Evolutionary conservation across 2,329 filamentous ascomycete genomes (phyloP).

Genomic region (Blastomyces percursus): DNA sequence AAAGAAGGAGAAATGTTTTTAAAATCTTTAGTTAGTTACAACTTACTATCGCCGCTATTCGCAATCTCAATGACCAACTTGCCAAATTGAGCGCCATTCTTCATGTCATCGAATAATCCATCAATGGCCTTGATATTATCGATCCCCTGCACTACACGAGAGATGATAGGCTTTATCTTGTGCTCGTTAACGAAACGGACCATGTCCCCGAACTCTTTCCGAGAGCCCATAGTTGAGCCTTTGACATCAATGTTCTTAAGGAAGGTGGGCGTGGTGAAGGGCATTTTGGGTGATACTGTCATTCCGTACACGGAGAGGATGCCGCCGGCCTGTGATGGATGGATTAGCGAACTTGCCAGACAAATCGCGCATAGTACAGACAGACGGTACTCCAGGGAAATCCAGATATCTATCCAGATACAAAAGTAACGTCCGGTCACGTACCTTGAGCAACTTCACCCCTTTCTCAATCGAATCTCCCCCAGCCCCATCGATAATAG

Average conservation of each 20-base stretch:
- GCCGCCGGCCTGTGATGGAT: constrained; percentile 51
- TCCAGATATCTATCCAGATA: not conserved
- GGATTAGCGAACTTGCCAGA: not conserved
- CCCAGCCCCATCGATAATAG: constrained; percentile 82
- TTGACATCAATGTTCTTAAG: constrained; percentile 78
- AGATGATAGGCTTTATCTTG: constrained; percentile 66
- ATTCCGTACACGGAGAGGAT: constrained; percentile 84
- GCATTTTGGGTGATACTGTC: constrained; percentile 76
- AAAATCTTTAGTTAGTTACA: constrained; percentile 6
- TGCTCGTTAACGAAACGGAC: constrained; percentile 65
- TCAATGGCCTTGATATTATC: constrained; percentile 71
- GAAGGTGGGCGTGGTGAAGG: constrained; percentile 72
- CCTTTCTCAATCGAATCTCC: constrained; percentile 67
- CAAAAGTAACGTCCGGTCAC: constrained; percentile 13
- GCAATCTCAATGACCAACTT: constrained; percentile 60
- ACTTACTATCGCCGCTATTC: constrained; percentile 11
- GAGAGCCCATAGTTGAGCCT: constrained; percentile 83
- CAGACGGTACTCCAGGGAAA: no score
- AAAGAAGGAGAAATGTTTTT: not conserved
- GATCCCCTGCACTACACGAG: constrained; percentile 59
- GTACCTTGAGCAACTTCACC: constrained; percentile 55
- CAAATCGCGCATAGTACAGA: not conserved
- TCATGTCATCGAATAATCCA: constrained; percentile 76
- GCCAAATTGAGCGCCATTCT: constrained; percentile 74
- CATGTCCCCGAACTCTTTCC: constrained; percentile 85